Evolutionary conservation across 169 alveolate species (phyloP).

Genomic region (Toxoplasma gondii): DNA sequence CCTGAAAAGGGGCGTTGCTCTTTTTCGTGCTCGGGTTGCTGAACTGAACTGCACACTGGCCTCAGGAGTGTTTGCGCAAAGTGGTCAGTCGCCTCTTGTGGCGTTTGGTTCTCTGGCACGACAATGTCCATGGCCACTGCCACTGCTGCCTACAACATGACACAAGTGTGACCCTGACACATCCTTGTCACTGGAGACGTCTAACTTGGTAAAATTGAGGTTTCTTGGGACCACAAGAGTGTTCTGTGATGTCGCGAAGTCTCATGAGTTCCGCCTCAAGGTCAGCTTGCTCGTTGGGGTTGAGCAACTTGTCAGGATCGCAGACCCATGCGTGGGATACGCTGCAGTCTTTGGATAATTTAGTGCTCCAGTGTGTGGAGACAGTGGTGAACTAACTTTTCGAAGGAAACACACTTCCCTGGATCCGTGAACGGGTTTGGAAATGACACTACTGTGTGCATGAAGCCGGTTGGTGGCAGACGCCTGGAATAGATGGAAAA

Average conservation of each 20-base stretch:
- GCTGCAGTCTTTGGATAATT: neutral
- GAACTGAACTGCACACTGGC: neutral
- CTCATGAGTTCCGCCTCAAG: slow-evolving; percentile 60
- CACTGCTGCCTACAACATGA: slow-evolving; percentile 53
- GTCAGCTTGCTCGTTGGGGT: slow-evolving; percentile 60
- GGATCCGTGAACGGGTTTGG: slow-evolving; percentile 68
- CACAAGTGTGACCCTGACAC: no score
- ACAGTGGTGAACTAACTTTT: slow-evolving; percentile 9
- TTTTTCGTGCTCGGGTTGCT: no score
- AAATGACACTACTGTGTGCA: slow-evolving; percentile 58
- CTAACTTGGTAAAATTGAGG: slow-evolving; percentile 59
- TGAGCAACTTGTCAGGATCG: slow-evolving; percentile 65
- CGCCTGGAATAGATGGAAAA: neutral
- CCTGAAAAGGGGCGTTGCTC: neutral
- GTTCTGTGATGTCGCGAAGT: slow-evolving; percentile 63
- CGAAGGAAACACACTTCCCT: slow-evolving; percentile 60
- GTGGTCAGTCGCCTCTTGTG: slow-evolving; percentile 68
- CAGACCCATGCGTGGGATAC: slow-evolving; percentile 64
- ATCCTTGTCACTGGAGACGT: neutral
- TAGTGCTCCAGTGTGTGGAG: neutral
- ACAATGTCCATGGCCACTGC: slow-evolving; percentile 67
- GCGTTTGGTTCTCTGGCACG: slow-evolving; percentile 60
- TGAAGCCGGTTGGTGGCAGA: slow-evolving; percentile 15
- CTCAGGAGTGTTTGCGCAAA: slow-evolving; percentile 60
- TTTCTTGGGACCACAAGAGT: slow-evolving; percentile 37